Conservation (phyloP, 2,329 filamentous ascomycete species). For the Alternaria novae-zelandiae region DNA sequence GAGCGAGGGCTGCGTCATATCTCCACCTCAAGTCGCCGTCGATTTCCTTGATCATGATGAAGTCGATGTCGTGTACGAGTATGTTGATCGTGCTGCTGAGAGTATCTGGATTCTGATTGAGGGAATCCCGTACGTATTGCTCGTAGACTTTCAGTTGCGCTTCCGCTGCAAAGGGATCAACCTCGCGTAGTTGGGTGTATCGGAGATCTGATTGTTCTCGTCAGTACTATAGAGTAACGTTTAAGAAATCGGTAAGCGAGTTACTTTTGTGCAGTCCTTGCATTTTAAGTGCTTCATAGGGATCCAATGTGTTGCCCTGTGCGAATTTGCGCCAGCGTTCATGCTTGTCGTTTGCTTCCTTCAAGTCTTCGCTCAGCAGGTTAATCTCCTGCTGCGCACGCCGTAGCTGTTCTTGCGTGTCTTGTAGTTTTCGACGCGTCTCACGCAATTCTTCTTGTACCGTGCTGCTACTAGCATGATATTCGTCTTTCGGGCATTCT, state of each 20-base stretch:
- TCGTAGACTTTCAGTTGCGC: background rate
- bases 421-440: background rate
- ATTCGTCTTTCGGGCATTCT: background rate
- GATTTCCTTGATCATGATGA: background rate
- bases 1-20: background rate
- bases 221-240: background rate
- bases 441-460: background rate
- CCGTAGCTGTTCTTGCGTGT: background rate
- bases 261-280: background rate
- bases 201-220: background rate
- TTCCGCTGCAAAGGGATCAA: background rate
- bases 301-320: fast-evolving
- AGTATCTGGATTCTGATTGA: fast-evolving
- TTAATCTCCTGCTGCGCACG: fast-evolving
- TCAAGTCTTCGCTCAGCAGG: background rate
- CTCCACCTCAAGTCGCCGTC: background rate
- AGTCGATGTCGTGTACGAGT: background rate
- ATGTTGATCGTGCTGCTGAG: fast-evolving
- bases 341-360: background rate
- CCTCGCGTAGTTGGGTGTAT: background rate
- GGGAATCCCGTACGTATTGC: background rate
- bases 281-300: fast-evolving
- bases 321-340: background rate
- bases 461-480: fast-evolving
- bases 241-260: fast-evolving